Percentiles rank a stretch among this genome's conserved stretches.
Conservation (phyloP, 2,329 filamentous ascomycete species). For the Didymella pomorum region DNA sequence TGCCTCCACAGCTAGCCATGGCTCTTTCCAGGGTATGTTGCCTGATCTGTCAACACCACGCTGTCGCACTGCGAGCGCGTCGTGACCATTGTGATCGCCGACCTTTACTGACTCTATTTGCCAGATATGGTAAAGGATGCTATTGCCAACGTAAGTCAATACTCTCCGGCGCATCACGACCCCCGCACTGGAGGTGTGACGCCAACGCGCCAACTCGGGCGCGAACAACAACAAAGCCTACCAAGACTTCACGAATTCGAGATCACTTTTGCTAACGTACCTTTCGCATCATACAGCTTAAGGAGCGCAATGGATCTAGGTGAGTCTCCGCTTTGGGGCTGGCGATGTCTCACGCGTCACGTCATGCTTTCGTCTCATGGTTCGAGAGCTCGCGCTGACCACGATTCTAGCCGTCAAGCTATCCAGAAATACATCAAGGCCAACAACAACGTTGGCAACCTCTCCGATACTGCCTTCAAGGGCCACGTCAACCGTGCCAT, state of each 20-base stretch:
- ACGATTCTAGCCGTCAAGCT: conserved; percentile 66
- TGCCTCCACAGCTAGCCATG: conserved; percentile 63
- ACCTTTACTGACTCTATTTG: conserved; percentile 60
- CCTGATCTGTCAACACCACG: conserved; percentile 54
- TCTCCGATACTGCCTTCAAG: conserved; percentile 67
- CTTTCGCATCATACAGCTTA: conserved; percentile 63
- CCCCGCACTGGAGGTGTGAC: conserved; percentile 48
- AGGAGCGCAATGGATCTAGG: conserved; percentile 75
- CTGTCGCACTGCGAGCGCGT: conserved; percentile 55
- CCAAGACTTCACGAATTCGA: conserved; percentile 18
- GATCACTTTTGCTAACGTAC: conserved; percentile 57
- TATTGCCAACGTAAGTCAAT: conserved; percentile 72
- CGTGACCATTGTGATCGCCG: conserved; percentile 59
- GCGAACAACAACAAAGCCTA: conserved; percentile 36
- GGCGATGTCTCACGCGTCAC: conserved; percentile 35
- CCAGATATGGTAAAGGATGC: conserved; percentile 78
- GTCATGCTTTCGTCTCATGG: conserved; percentile 37
- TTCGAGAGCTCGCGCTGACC: conserved; percentile 44
- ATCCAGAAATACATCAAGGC: conserved; percentile 78
- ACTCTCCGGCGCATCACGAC: conserved; percentile 57
- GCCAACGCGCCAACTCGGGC: conserved; percentile 44
- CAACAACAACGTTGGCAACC: conserved; percentile 70
- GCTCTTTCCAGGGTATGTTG: conserved; percentile 70
- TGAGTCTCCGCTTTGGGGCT: conserved; percentile 55
- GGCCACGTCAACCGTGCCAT: conserved; percentile 87